Conservation (phyloP, 345 rosid genomes). For the Gossypium raimondii region DNA sequence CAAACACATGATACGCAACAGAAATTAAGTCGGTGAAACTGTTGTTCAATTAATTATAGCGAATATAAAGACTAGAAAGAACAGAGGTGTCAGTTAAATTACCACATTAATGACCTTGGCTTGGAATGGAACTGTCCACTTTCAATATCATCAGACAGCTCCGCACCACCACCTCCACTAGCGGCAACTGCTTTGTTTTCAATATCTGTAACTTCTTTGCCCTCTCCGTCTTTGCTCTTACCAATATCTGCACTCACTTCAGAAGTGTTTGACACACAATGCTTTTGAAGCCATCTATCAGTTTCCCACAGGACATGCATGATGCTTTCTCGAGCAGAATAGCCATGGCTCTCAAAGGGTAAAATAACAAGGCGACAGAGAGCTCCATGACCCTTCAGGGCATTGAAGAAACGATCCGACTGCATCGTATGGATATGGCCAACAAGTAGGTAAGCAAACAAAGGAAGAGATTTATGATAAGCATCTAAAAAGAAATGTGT, state of each 20-base stretch:
- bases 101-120: constrained; percentile 62
- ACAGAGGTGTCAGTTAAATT: constrained; percentile 4
- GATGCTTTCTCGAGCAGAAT: constrained; percentile 90
- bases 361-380: constrained; percentile 82
- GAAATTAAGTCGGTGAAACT: not conserved
- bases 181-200: constrained; percentile 42
- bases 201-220: constrained; percentile 35
- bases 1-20: not conserved
- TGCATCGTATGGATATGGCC: constrained; percentile 29
- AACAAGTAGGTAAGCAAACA: constrained; percentile 16
- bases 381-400: constrained; percentile 94
- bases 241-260: constrained; percentile 41
- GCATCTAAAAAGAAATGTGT: not conserved
- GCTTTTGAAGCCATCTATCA: constrained; percentile 89
- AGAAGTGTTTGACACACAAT: constrained; percentile 59
- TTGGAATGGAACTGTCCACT: constrained; percentile 25
- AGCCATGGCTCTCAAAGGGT: constrained; percentile 97
- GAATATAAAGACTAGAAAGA: not conserved
- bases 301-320: constrained; percentile 99
- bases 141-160: constrained; percentile 40
- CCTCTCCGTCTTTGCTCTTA: constrained; percentile 27
- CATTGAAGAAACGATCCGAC: constrained; percentile 96
- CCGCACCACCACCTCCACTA: constrained; percentile 60
- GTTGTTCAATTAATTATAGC: not conserved
- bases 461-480: not conserved